Evolutionary conservation across 148 eudicot species (phyloP).

Genomic region (Chenopodium suecicum): DNA sequence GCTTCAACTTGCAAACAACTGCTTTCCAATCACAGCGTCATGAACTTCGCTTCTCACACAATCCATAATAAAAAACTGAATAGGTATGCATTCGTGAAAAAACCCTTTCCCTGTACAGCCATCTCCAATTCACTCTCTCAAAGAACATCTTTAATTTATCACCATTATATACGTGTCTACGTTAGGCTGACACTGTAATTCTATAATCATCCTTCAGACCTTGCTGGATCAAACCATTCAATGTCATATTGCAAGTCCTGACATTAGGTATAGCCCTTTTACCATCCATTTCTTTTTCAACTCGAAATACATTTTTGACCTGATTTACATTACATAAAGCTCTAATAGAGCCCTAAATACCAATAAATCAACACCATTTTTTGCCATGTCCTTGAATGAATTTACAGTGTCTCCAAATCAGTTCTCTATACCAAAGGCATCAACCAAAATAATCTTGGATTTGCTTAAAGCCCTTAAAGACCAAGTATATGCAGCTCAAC

Average conservation of each 20-base stretch:
- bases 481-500: constrained; percentile 77
- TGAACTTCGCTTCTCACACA: constrained; percentile 53
- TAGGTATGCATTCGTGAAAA: constrained; percentile 86
- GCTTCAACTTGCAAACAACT: constrained; percentile 63
- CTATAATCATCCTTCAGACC: constrained; percentile 60
- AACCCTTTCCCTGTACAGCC: constrained; percentile 68
- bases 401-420: constrained; percentile 74
- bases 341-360: constrained; percentile 62
- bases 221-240: constrained; percentile 53
- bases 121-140: constrained; percentile 46
- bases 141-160: constrained; percentile 74
- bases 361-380: constrained; percentile 50
- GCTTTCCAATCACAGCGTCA: constrained; percentile 77
- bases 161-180: constrained; percentile 84
- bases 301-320: constrained; percentile 54
- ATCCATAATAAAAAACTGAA: constrained; percentile 62
- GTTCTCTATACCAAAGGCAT: constrained; percentile 70
- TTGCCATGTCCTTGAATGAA: constrained; percentile 77
- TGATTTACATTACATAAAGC: constrained; percentile 81
- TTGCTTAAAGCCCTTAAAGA: constrained; percentile 71
- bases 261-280: constrained; percentile 64
- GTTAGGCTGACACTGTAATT: constrained; percentile 61
- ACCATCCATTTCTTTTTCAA: constrained; percentile 57
- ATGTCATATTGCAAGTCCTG: constrained; percentile 68
- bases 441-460: constrained; percentile 66